Evolutionary conservation across 164 flowering plant genomes (phyloP), one percentile per base, ranked within the genome.

Genomic region (Umbilicus rupestris): DNA sequence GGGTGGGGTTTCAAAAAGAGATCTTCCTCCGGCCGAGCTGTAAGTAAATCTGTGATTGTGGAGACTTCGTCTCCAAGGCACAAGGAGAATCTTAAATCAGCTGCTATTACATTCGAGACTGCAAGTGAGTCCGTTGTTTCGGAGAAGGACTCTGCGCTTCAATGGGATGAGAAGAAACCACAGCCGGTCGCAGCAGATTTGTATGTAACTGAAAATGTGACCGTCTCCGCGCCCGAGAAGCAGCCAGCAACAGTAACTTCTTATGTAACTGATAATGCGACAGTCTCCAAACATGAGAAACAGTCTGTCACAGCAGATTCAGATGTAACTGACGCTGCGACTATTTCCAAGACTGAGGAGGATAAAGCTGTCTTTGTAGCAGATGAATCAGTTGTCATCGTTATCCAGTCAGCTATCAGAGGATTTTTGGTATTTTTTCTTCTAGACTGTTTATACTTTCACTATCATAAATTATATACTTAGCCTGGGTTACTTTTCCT

Each of bases 381-480:
- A 52, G 17, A 52, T 52, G 59, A 52, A 52, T 9, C 59, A 24
- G 31, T 10, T 52, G 59, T 10, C 10, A 14, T 52, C 31, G 10
- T 52, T 52, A 52, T 52, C 59, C 59, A 52, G 59, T 52, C 59
- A 24, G 59, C 59, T 52, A 17, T 52, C 31, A 15, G 59, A 52
- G 30, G 59, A 52, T 52, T 52, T 52, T 52, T 52, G 59, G 59
- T 52, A 52, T n/a, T n/a, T n/a, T n/a, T n/a, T n/a, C 14, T 52
- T 11, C n/a, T n/a, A n/a, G n/a, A n/a, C n/a, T n/a, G n/a, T 10
- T 52, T n/a, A 11, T 31, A 26, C 3, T 2, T 9, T 11, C 26
- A 8, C 31, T 52, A 31, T 9, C n/a, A n/a, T n/a, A n/a, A n/a
- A n/a, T n/a, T n/a, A n/a, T n/a, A n/a, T n/a, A n/a, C n/a, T n/a